Conservation (phyloP, 2,329 filamentous ascomycete species). For the Aspergillus udagawae region DNA sequence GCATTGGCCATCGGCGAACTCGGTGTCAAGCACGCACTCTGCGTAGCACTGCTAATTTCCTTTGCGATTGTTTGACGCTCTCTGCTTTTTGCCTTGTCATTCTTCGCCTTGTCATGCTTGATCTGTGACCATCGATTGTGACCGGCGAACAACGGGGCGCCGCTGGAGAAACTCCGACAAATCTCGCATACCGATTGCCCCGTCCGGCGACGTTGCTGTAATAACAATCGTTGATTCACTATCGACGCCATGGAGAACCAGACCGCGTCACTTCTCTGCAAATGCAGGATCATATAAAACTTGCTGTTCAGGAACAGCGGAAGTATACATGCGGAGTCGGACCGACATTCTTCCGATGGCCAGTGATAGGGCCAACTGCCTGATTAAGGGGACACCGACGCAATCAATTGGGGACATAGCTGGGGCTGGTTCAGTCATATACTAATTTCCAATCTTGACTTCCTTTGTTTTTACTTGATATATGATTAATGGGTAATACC, state of each 20-base stretch:
- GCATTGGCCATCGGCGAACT: neutral
- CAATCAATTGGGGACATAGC: neutral
- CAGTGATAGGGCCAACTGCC: constrained; percentile 17
- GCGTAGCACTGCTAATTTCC: constrained; percentile 70
- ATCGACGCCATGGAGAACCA: constrained; percentile 22
- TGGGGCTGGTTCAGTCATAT: neutral
- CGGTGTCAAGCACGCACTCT: constrained; percentile 50
- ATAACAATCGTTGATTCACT: constrained; percentile 16
- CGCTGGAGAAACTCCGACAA: constrained; percentile 48
- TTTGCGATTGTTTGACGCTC: constrained; percentile 66
- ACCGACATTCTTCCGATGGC: constrained; percentile 26
- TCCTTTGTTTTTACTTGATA: neutral
- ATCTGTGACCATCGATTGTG: constrained; percentile 97
- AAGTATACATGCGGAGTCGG: constrained; percentile 21
- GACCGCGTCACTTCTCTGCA: neutral
- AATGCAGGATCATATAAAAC: neutral
- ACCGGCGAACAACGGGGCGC: constrained; percentile 53
- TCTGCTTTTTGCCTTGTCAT: constrained; percentile 70
- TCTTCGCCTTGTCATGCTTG: constrained; percentile 86
- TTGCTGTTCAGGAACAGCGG: neutral
- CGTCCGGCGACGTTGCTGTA: constrained; percentile 8
- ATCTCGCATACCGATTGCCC: constrained; percentile 14
- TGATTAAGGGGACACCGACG: constrained; percentile 10
- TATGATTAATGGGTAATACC: constrained; percentile 11
- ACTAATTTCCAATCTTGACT: neutral